These are phyloP conservation scores for Piper longum DNA, from an alignment of 164 flowering plant genomes.

Conservation along the genomic window DNA sequence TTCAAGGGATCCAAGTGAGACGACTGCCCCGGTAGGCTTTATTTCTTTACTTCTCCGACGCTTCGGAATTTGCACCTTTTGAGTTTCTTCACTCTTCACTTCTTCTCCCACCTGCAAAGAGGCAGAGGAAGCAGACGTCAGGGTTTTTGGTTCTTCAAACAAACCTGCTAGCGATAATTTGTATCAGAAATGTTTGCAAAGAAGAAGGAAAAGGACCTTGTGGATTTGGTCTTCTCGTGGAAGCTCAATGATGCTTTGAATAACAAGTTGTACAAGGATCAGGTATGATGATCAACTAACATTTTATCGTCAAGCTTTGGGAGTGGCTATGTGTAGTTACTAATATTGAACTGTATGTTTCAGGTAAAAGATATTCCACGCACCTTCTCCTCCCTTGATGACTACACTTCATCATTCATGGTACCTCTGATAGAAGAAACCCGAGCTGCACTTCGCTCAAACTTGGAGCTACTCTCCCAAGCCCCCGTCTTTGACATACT, in stretches of 20 bases:
- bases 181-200: too few relatives aligned
- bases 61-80: too few relatives aligned
- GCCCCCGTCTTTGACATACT: conserved; percentile 43
- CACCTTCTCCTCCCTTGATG: conserved; percentile 28
- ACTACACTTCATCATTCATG: conserved; percentile 33
- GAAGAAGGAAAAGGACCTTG: not conserved
- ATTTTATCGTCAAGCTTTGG: not conserved
- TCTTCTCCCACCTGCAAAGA: too few relatives aligned
- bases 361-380: conserved; percentile 46
- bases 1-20: too few relatives aligned
- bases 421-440: conserved; percentile 52
- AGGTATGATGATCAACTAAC: conserved; percentile 2
- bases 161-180: too few relatives aligned
- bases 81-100: too few relatives aligned
- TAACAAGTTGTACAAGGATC: conserved; percentile 6
- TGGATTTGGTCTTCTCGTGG: conserved; percentile 9
- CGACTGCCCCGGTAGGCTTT: too few relatives aligned
- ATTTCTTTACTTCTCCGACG: too few relatives aligned
- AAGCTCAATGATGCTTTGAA: conserved; percentile 9
- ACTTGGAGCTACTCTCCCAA: conserved; percentile 28
- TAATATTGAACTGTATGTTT: not conserved
- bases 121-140: too few relatives aligned
- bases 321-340: too few relatives aligned
- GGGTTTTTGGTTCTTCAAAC: too few relatives aligned
- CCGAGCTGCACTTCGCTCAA: conserved; percentile 29